These are phyloP conservation scores for Sugiyamaella smithiae DNA, from an alignment of 805 yeast genomes.

Conservation along the genomic window DNA sequence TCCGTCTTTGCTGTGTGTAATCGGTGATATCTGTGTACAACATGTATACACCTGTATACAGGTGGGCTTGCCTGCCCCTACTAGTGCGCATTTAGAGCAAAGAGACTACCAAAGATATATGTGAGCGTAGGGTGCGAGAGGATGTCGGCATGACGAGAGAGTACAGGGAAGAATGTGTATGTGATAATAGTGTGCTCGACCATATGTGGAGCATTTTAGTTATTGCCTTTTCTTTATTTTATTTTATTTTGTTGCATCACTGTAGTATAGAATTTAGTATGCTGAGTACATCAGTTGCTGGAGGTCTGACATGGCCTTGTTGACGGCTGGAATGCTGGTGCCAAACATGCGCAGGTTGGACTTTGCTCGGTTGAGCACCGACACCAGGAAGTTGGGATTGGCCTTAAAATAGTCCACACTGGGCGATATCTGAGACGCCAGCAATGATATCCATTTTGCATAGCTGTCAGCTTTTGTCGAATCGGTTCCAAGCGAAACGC, in stretches of 20 bases:
- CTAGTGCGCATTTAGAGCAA: not conserved
- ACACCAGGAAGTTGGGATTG: constrained; percentile 11
- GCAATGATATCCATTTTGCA: constrained; percentile 2
- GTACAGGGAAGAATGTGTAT: no score
- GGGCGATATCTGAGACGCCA: constrained; percentile 6
- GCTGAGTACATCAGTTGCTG: constrained; percentile 7
- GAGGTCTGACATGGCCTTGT: not conserved
- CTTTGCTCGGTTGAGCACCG: constrained; percentile 16
- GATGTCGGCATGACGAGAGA: no score
- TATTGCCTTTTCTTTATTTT: no score
- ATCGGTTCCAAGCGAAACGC: constrained; percentile 11
- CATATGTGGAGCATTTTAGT: no score
- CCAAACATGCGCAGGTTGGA: constrained; percentile 6
- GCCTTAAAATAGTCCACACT: constrained; percentile 3
- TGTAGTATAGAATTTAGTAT: no score
- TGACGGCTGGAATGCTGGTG: not conserved
- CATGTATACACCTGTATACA: not conserved
- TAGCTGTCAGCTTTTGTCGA: not conserved
- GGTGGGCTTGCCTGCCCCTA: no score
- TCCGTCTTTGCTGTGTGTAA: not conserved
- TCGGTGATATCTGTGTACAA: not conserved
- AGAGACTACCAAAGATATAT: constrained; percentile 1
- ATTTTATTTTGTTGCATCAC: no score
- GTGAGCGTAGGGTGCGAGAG: no score
- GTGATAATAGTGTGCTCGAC: no score